Conservation (phyloP, 305 asterid genomes). For the Lippia alba region DNA sequence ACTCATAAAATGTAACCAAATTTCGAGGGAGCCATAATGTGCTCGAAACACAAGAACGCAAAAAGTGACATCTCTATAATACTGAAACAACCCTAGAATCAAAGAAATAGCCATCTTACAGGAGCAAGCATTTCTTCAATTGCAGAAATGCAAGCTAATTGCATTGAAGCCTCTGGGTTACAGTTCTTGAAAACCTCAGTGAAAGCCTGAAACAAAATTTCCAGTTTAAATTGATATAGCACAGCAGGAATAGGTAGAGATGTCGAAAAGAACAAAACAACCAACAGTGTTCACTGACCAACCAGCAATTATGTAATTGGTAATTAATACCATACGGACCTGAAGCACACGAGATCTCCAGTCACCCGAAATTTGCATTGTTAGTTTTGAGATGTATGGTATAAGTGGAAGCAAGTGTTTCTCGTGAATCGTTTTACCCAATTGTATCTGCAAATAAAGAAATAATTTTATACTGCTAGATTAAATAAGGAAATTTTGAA, state of each 20-base stretch:
- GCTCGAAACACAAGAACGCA: constrained; percentile 8
- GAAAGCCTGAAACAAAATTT: constrained; percentile 64
- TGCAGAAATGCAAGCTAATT: constrained; percentile 85
- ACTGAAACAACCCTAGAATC: not conserved
- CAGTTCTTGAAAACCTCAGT: constrained; percentile 67
- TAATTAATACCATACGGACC: constrained; percentile 48
- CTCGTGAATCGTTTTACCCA: constrained; percentile 56
- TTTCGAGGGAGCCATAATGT: not conserved
- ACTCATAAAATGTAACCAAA: not conserved
- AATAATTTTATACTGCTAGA: constrained; percentile 24
- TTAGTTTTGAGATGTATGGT: constrained; percentile 75
- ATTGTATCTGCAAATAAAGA: constrained; percentile 61
- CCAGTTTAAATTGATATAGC: constrained; percentile 22
- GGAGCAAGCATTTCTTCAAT: constrained; percentile 73
- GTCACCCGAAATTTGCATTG: constrained; percentile 54
- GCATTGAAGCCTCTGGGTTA: constrained; percentile 64
- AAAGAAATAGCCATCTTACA: constrained; percentile 49
- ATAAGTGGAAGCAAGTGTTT: constrained; percentile 76
- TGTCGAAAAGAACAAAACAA: not conserved
- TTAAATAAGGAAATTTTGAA: constrained; percentile 13
- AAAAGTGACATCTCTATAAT: constrained; percentile 15
- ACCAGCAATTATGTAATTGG: constrained; percentile 17
- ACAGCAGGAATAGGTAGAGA: constrained; percentile 23
- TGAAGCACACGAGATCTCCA: constrained; percentile 81
- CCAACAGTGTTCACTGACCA: constrained; percentile 10